Conservation (phyloP, 139 green algal genomes). For the Haematococcus lacustris region DNA sequence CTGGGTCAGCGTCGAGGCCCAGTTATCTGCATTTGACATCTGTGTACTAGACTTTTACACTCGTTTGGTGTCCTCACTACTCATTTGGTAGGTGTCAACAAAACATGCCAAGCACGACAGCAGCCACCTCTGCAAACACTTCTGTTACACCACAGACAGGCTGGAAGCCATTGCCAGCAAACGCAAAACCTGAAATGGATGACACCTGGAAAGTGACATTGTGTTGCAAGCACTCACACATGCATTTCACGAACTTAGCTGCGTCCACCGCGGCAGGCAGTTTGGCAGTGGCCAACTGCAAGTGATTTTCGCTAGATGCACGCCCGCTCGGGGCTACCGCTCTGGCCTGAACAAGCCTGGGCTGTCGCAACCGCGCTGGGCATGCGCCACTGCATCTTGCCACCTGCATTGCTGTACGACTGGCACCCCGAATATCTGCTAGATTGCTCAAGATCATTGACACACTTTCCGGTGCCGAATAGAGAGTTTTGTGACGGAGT, state of each 20-base stretch:
- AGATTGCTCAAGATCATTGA: too few species aligned
- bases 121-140: not conserved
- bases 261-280: not conserved
- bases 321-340: too few species aligned
- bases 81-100: too few species aligned
- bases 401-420: too few species aligned
- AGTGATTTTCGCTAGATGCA: not conserved
- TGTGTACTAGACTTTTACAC: not conserved
- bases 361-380: too few species aligned
- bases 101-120: not conserved
- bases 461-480: too few species aligned
- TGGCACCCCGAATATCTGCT: too few species aligned
- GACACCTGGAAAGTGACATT: too few species aligned
- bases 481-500: too few species aligned
- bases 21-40: constrained; percentile 6
- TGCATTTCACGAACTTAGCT: not conserved
- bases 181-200: not conserved
- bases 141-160: not conserved
- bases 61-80: too few species aligned
- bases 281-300: not conserved
- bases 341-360: too few species aligned
- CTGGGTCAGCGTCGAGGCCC: constrained; percentile 29
- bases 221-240: not conserved
- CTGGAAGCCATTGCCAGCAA: not conserved
- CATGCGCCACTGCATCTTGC: too few species aligned